Percentiles rank a stretch among this genome's conserved stretches.
Evolutionary conservation across 257 asterid genomes (phyloP).

Genomic region (Nicotiana tomentosiformis): DNA sequence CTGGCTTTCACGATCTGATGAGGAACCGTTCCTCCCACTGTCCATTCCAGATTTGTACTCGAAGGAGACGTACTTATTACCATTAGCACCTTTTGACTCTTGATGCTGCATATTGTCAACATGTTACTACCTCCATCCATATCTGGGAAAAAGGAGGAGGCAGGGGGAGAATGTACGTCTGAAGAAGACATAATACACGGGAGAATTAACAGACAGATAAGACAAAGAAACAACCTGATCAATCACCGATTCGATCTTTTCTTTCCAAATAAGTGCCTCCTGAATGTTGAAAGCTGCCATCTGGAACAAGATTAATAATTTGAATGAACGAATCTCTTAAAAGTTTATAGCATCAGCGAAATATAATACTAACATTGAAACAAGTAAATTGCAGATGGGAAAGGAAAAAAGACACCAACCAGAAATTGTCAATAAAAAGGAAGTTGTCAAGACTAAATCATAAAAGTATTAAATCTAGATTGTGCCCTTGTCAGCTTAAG

Average conservation of each 20-base stretch:
- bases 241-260: constrained; percentile 68
- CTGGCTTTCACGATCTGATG: constrained; percentile 90
- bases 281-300: constrained; percentile 96
- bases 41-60: constrained; percentile 68
- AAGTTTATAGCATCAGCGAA: not conserved
- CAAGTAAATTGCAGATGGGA: not conserved
- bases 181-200: not conserved
- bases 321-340: not conserved
- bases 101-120: constrained; percentile 61
- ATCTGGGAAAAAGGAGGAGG: not conserved
- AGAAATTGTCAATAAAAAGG: not conserved
- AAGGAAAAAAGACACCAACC: not conserved
- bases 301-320: constrained; percentile 33
- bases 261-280: constrained; percentile 84
- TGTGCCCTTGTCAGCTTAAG: not conserved
- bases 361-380: not conserved
- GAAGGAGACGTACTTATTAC: constrained; percentile 62
- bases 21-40: constrained; percentile 58
- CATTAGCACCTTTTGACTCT: constrained; percentile 49
- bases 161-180: not conserved
- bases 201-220: constrained; percentile 1
- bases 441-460: not conserved
- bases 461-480: not conserved
- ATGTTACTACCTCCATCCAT: constrained; percentile 6
- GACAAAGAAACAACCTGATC: constrained; percentile 55